Conservation (phyloP, 768 basidiomycete genomes). For the Gymnopilus dilepis region DNA sequence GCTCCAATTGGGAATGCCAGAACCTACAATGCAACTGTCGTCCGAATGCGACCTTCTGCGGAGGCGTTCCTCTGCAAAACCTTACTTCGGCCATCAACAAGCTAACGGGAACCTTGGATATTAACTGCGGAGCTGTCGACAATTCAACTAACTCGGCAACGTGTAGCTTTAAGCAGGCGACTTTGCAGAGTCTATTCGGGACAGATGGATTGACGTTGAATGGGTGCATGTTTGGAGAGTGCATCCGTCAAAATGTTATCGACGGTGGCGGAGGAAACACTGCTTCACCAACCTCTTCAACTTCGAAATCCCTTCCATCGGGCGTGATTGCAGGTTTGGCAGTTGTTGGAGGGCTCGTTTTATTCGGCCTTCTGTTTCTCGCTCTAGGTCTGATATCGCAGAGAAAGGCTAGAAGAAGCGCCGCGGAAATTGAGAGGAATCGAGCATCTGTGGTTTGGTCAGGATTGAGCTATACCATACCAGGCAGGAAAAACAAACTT, state of each 20-base stretch:
- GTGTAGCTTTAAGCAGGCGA: constrained; percentile 80
- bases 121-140: constrained; percentile 64
- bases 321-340: constrained; percentile 93
- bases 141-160: constrained; percentile 50
- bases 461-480: constrained; percentile 69
- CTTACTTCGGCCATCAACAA: constrained; percentile 68
- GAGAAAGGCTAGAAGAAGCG: constrained; percentile 58
- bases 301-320: constrained; percentile 59
- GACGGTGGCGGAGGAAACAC: constrained; percentile 53
- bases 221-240: constrained; percentile 87
- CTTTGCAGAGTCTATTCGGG: constrained; percentile 76
- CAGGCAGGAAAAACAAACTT: constrained; percentile 26
- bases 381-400: constrained; percentile 66
- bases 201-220: constrained; percentile 69
- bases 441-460: constrained; percentile 72
- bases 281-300: constrained; percentile 31
- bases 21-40: constrained; percentile 79
- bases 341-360: constrained; percentile 73
- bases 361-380: constrained; percentile 62
- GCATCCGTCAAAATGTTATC: constrained; percentile 81
- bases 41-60: constrained; percentile 76
- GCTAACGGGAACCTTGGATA: constrained; percentile 66
- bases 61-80: constrained; percentile 48
- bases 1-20: constrained; percentile 71
- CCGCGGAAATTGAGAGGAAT: constrained; percentile 41